These are phyloP conservation scores for Mycena rebaudengoi DNA, from an alignment of 768 basidiomycete genomes.

Conservation along the genomic window DNA sequence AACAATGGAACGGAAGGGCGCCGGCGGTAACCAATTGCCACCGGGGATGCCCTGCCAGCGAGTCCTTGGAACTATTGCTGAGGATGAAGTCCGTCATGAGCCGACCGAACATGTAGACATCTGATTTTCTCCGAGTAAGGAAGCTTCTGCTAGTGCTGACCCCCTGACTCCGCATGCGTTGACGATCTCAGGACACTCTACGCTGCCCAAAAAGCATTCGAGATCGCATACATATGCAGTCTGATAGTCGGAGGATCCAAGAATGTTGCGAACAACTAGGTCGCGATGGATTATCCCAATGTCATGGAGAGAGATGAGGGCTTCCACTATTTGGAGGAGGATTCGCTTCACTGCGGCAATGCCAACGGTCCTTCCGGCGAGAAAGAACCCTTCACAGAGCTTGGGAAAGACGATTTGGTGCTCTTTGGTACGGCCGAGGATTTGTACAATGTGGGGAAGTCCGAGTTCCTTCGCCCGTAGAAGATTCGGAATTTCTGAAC, in stretches of 20 bases:
- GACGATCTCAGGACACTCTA: background rate
- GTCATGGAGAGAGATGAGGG: conserved; percentile 9
- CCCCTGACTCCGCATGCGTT: no score
- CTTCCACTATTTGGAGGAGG: conserved; percentile 8
- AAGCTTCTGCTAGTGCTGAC: background rate
- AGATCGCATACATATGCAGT: background rate
- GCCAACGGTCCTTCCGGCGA: background rate
- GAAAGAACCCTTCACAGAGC: background rate
- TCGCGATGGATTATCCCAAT: conserved; percentile 13
- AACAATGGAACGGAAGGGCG: conserved; percentile 16
- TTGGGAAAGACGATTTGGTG: conserved; percentile 13
- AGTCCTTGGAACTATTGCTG: background rate
- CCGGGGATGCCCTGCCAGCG: conserved; percentile 9
- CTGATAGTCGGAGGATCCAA: background rate
- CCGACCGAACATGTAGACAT: conserved; percentile 20
- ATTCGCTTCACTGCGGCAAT: background rate
- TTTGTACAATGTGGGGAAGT: conserved; percentile 11
- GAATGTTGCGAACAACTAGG: conserved; percentile 3
- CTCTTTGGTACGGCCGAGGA: conserved; percentile 20
- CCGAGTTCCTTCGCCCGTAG: conserved; percentile 11
- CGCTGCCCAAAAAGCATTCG: background rate
- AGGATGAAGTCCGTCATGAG: conserved; percentile 20
- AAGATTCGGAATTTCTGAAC: conserved; percentile 9
- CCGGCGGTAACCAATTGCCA: conserved; percentile 19
- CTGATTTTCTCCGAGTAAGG: conserved; percentile 23